Percentiles rank a stretch among this genome's conserved stretches.
These are phyloP conservation scores for Backusella psychrophila DNA, from an alignment of 192 early-diverging fungal genomes.

Conservation along the genomic window DNA sequence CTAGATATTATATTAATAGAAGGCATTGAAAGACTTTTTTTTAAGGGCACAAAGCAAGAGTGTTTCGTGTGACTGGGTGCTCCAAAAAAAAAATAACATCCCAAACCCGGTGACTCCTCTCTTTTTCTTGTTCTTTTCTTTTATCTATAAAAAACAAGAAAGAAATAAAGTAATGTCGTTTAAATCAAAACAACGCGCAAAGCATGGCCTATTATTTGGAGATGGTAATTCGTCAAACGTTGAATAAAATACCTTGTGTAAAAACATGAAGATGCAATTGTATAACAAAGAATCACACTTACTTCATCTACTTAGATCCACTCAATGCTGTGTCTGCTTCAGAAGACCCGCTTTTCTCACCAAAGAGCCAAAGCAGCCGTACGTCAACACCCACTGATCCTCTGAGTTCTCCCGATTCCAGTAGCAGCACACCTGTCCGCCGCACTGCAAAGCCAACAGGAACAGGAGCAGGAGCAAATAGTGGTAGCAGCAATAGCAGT, in stretches of 20 bases:
- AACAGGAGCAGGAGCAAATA: neutral
- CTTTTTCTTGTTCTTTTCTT: neutral
- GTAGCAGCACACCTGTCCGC: neutral
- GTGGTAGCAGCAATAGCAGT: neutral
- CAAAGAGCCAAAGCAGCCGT: neutral
- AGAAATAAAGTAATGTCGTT: neutral
- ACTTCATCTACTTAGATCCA: constrained; percentile 5
- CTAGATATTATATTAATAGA: no score
- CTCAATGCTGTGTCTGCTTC: constrained; percentile 9
- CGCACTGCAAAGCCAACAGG: neutral
- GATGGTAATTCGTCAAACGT: constrained; percentile 17
- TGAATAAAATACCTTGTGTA: neutral
- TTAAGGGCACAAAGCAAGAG: no score
- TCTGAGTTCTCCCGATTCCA: constrained; percentile 5
- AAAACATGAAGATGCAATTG: neutral
- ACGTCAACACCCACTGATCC: neutral
- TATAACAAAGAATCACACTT: neutral
- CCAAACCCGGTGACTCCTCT: no score
- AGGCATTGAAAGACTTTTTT: no score
- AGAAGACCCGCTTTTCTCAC: constrained; percentile 16
- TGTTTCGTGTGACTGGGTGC: no score
- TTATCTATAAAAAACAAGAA: neutral
- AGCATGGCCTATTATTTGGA: constrained; percentile 24
- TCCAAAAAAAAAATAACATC: no score
- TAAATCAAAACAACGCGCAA: constrained; percentile 14